Percentiles rank a stretch among this genome's conserved stretches.
Evolutionary conservation across 768 basidiomycete genomes (phyloP).

Genomic region (Hydnomerulius pinastri): DNA sequence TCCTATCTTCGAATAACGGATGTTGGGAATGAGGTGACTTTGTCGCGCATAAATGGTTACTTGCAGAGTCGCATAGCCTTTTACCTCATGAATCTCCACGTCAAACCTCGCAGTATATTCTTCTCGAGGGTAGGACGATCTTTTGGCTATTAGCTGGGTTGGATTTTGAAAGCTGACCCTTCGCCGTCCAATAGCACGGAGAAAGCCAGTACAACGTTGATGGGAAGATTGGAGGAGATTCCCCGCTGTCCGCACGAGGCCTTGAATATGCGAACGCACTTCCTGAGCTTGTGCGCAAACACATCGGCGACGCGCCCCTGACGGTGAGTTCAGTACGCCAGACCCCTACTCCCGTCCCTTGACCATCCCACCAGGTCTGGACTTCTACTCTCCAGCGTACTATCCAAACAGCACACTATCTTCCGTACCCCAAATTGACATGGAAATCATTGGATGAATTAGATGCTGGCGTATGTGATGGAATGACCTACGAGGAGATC

Average conservation of each 20-base stretch:
- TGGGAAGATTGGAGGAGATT: slow-evolving; percentile 98
- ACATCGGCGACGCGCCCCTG: slow-evolving; percentile 84
- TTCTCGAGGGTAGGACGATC: slow-evolving; percentile 77
- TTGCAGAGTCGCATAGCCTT: slow-evolving; percentile 96
- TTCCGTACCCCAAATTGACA: slow-evolving; percentile 89
- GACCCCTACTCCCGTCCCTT: not conserved
- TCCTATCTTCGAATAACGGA: slow-evolving; percentile 92
- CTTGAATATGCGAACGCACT: slow-evolving; percentile 84
- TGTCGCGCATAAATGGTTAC: slow-evolving; percentile 90
- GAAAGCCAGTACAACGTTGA: slow-evolving; percentile 97
- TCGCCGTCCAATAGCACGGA: slow-evolving; percentile 70
- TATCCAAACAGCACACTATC: slow-evolving; percentile 80
- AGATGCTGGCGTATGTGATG: slow-evolving; percentile 98
- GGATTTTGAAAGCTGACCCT: slow-evolving; percentile 3
- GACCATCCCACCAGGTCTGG: slow-evolving; percentile 72
- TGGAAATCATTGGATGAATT: slow-evolving; percentile 99
- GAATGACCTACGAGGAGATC: slow-evolving; percentile 99
- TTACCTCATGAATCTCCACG: slow-evolving; percentile 97
- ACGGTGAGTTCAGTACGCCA: slow-evolving; percentile 54
- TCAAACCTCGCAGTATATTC: slow-evolving; percentile 96
- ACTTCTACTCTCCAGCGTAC: slow-evolving; percentile 96
- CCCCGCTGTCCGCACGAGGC: slow-evolving; percentile 80
- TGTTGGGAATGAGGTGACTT: slow-evolving; percentile 86
- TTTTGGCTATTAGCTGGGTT: slow-evolving; percentile 7
- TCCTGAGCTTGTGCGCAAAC: slow-evolving; percentile 84